Evolutionary conservation across 2,329 filamentous ascomycete species (phyloP).

Genomic region (Botrytis hyacinthi): DNA sequence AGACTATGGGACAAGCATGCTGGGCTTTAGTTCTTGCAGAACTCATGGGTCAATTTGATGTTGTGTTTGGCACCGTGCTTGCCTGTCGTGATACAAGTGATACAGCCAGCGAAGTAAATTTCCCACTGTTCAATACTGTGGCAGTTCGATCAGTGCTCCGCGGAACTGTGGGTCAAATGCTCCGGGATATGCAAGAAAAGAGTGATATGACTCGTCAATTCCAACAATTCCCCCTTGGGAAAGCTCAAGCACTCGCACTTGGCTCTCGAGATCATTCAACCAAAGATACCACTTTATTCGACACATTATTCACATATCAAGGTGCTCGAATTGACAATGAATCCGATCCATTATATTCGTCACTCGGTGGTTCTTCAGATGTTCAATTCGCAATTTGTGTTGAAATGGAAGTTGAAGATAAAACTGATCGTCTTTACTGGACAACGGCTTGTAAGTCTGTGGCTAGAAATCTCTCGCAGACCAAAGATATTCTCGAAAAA

Average conservation of each 20-base stretch:
- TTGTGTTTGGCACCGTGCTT: constrained; percentile 78
- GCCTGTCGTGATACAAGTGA: constrained; percentile 78
- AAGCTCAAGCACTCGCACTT: constrained; percentile 56
- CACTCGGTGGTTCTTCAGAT: constrained; percentile 53
- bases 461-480: constrained; percentile 49
- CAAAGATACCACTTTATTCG: constrained; percentile 50
- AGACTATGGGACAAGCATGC: constrained; percentile 72
- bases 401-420: constrained; percentile 66
- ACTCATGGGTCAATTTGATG: constrained; percentile 63
- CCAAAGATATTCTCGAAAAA: constrained; percentile 51
- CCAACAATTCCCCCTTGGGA: constrained; percentile 75
- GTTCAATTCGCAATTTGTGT: constrained; percentile 81
- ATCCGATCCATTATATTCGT: constrained; percentile 30
- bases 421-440: constrained; percentile 56
- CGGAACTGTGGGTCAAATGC: constrained; percentile 60
- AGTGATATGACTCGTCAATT: constrained; percentile 64
- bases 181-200: constrained; percentile 71
- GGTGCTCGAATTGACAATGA: constrained; percentile 42
- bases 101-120: constrained; percentile 63
- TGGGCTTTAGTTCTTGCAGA: constrained; percentile 72
- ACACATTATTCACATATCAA: constrained; percentile 67
- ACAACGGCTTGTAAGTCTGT: constrained; percentile 66
- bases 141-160: constrained; percentile 71
- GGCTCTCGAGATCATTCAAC: constrained; percentile 30
- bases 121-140: constrained; percentile 92